These are phyloP conservation scores for Boechera retrofracta DNA, from an alignment of 345 rosid genomes.

Conservation along the genomic window DNA sequence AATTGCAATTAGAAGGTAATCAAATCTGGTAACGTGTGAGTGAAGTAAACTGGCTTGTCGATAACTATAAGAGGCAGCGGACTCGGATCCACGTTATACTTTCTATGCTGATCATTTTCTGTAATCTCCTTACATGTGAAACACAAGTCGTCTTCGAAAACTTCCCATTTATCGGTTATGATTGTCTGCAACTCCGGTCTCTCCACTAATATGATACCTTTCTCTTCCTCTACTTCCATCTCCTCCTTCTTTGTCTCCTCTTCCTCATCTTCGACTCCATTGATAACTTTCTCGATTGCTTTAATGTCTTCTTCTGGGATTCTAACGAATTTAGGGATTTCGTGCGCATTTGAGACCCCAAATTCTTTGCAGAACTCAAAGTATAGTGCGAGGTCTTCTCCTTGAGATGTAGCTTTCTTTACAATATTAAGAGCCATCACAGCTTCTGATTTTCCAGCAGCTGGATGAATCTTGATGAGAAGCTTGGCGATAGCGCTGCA, in stretches of 20 bases:
- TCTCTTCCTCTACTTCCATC: constrained; percentile 42
- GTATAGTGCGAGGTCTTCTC: constrained; percentile 55
- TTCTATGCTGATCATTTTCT: constrained; percentile 30
- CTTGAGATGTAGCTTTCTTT: constrained; percentile 62
- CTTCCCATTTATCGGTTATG: constrained; percentile 48
- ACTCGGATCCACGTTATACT: constrained; percentile 27
- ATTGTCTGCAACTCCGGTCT: constrained; percentile 31
- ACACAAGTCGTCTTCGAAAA: constrained; percentile 43
- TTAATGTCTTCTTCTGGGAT: constrained; percentile 60
- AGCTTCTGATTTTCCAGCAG: constrained; percentile 56
- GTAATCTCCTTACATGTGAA: constrained; percentile 26
- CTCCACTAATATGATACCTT: constrained; percentile 38
- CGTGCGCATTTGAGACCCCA: constrained; percentile 64
- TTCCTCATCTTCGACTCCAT: constrained; percentile 42
- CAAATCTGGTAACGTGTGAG: constrained; percentile 46
- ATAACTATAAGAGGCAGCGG: constrained; percentile 44
- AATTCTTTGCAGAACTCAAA: constrained; percentile 63
- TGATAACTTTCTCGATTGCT: constrained; percentile 56
- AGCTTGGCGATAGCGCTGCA: constrained; percentile 58
- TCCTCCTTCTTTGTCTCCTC: constrained; percentile 20
- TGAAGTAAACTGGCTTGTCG: constrained; percentile 41
- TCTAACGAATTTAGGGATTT: constrained; percentile 51
- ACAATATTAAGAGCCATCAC: constrained; percentile 58
- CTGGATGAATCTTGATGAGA: constrained; percentile 48
- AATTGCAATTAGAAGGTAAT: constrained; percentile 42